Conservation (phyloP, 768 basidiomycete genomes). For the Mycena haematopus region DNA sequence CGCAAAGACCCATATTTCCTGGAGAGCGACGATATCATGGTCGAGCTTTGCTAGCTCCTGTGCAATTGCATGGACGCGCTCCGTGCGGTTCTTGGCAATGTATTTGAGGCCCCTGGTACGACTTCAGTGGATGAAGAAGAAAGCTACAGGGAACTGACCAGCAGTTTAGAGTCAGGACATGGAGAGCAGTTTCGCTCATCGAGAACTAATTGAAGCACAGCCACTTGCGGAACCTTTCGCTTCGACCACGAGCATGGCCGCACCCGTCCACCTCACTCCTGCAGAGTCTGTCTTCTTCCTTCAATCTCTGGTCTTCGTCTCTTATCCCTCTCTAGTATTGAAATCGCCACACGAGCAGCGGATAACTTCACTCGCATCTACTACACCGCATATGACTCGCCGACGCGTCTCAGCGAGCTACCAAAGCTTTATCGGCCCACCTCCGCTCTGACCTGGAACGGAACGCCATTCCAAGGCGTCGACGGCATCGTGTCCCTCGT, state of each 20-base stretch:
- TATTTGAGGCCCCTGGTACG: constrained; percentile 85
- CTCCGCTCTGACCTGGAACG: constrained; percentile 87
- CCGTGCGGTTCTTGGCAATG: constrained; percentile 78
- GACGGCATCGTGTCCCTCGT: constrained; percentile 73
- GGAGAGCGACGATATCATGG: constrained; percentile 85
- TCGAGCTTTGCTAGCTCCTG: constrained; percentile 64
- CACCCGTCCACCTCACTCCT: constrained; percentile 49
- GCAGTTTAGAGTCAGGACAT: constrained; percentile 80
- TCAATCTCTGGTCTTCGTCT: constrained; percentile 30
- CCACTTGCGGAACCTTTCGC: neutral
- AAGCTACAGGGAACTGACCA: constrained; percentile 55
- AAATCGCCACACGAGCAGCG: constrained; percentile 84
- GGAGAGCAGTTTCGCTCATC: constrained; percentile 26
- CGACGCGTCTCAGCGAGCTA: constrained; percentile 75
- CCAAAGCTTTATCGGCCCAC: constrained; percentile 81
- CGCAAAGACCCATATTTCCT: constrained; percentile 89
- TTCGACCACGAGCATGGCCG: constrained; percentile 12
- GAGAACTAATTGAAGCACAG: constrained; percentile 7
- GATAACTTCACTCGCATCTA: constrained; percentile 85
- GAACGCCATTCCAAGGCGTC: constrained; percentile 75
- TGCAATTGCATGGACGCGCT: constrained; percentile 84
- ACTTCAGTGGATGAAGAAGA: neutral
- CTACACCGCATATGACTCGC: constrained; percentile 82
- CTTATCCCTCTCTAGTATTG: constrained; percentile 59
- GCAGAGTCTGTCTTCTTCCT: constrained; percentile 57